phyloP scores from a whole-genome alignment of 352 stramenopile genomes.

The Phytophthora syringae region DNA sequence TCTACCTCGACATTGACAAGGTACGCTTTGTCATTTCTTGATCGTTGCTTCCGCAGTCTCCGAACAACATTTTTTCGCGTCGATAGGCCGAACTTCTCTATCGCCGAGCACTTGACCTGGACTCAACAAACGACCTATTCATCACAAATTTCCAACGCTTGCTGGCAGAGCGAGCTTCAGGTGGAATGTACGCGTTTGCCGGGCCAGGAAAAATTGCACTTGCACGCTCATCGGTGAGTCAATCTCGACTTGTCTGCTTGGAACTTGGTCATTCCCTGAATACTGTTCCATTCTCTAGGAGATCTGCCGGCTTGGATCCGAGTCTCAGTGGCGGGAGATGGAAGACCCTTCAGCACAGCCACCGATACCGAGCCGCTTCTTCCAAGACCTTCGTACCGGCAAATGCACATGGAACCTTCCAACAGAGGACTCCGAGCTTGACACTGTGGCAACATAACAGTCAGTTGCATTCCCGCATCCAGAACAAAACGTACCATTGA shows the following conservation, averaged over 20 bases:
- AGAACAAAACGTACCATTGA: slow-evolving; percentile 28
- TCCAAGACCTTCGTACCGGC: slow-evolving; percentile 45
- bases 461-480: slow-evolving; percentile 18
- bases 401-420: slow-evolving; percentile 46
- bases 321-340: slow-evolving; percentile 52
- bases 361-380: slow-evolving; percentile 48
- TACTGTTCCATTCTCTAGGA: slow-evolving; percentile 12
- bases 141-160: slow-evolving; percentile 71
- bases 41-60: not conserved
- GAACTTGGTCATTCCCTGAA: not conserved
- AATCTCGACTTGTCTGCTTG: not conserved
- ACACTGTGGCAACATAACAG: slow-evolving; percentile 9
- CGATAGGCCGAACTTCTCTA: slow-evolving; percentile 67
- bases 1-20: slow-evolving; percentile 66
- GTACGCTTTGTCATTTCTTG: slow-evolving; percentile 17
- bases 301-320: slow-evolving; percentile 6
- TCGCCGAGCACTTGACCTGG: slow-evolving; percentile 62
- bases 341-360: slow-evolving; percentile 39
- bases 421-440: not conserved
- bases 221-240: slow-evolving; percentile 43
- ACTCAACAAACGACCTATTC: slow-evolving; percentile 53
- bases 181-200: slow-evolving; percentile 51
- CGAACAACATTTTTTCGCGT: not conserved
- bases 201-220: slow-evolving; percentile 62
- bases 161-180: slow-evolving; percentile 53